phyloP scores from a whole-genome alignment of 805 yeast genomes.

The Saturnispora sanitii region DNA sequence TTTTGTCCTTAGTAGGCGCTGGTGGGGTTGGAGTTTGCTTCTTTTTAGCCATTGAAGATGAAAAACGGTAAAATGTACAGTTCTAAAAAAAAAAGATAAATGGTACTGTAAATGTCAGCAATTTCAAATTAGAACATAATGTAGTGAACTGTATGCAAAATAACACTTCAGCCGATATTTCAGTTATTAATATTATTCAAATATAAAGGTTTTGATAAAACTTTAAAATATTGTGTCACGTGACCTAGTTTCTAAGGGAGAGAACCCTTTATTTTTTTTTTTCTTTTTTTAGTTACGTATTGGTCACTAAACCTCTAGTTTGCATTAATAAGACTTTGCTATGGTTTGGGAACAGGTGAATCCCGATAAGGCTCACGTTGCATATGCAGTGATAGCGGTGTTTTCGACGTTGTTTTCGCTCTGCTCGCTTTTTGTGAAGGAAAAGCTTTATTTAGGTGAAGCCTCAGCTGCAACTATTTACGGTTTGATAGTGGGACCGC shows the following conservation, averaged over 20 bases:
- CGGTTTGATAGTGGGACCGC: slow-evolving; percentile 53
- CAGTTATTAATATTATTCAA: too few relatives aligned
- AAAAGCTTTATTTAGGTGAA: slow-evolving; percentile 51
- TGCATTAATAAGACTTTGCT: slow-evolving; percentile 3
- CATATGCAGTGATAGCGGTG: slow-evolving; percentile 52
- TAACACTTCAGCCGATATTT: too few relatives aligned
- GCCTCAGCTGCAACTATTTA: slow-evolving; percentile 57
- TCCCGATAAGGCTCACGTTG: slow-evolving; percentile 28
- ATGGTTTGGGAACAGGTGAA: slow-evolving; percentile 28
- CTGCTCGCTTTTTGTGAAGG: slow-evolving; percentile 49
- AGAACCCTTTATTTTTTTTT: too few relatives aligned
- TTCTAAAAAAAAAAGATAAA: background rate
- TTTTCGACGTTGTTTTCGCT: slow-evolving; percentile 49
- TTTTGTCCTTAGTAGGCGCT: slow-evolving; percentile 12
- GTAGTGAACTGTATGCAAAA: too few relatives aligned
- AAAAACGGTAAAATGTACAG: background rate
- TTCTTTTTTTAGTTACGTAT: background rate
- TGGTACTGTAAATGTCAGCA: too few relatives aligned
- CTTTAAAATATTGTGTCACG: too few relatives aligned
- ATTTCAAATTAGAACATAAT: too few relatives aligned
- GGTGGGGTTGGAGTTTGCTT: slow-evolving; percentile 7
- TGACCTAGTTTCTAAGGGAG: too few relatives aligned
- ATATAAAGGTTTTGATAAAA: too few relatives aligned
- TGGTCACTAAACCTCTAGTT: background rate
- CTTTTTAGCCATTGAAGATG: slow-evolving; percentile 15